phyloP scores from a whole-genome alignment of 768 basidiomycete genomes.

The Russula dissimulans region DNA sequence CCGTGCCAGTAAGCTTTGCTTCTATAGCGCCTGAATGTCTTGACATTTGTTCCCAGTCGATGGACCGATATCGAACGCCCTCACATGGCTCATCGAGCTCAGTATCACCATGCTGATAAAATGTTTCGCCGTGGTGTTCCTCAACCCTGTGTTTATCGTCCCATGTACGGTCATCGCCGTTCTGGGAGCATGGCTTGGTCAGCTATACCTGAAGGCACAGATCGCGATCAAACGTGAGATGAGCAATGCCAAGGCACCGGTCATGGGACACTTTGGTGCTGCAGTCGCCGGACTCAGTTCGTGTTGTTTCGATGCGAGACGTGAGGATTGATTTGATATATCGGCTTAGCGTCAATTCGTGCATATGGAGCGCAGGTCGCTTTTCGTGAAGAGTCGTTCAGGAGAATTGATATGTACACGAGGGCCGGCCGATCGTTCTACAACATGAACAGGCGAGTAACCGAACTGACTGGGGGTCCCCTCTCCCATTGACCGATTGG shows the following conservation, averaged over 20 bases:
- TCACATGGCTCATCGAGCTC: constrained; percentile 27
- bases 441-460: constrained; percentile 36
- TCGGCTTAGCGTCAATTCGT: constrained; percentile 35
- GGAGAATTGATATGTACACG: constrained; percentile 41
- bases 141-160: constrained; percentile 33
- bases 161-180: constrained; percentile 30
- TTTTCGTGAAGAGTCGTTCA: constrained; percentile 34
- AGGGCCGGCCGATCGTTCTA: constrained; percentile 36
- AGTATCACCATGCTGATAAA: constrained; percentile 29
- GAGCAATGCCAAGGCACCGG: constrained; percentile 41
- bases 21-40: not conserved
- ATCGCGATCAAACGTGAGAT: constrained; percentile 48
- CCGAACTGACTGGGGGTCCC: not conserved
- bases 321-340: not conserved
- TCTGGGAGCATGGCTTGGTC: constrained; percentile 36
- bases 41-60: constrained; percentile 25
- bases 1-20: constrained; percentile 23
- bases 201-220: constrained; percentile 47
- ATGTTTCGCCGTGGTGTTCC: constrained; percentile 29
- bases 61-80: constrained; percentile 24
- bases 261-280: constrained; percentile 44
- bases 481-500: not conserved
- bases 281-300: constrained; percentile 41
- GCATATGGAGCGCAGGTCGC: constrained; percentile 45
- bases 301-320: constrained; percentile 1